Conservation (phyloP, 2,329 filamentous ascomycete species). For the Talaromyces pinophilus region DNA sequence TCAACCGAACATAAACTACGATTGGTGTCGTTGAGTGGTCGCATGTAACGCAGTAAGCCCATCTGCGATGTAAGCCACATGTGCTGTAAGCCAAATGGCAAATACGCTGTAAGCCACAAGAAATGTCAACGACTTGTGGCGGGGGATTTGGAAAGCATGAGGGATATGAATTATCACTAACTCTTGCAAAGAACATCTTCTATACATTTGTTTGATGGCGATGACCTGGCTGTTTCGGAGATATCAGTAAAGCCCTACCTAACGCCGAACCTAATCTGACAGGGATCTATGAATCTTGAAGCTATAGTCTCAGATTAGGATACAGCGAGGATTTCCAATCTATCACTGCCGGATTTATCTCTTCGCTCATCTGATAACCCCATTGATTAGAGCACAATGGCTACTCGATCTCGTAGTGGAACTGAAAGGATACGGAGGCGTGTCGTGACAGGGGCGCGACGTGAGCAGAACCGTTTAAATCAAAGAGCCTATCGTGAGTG, state of each 20-base stretch:
- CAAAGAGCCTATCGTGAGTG: conserved; percentile 41
- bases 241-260: conserved; percentile 9
- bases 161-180: background rate
- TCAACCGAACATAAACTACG: background rate
- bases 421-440: conserved; percentile 30
- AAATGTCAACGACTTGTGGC: background rate
- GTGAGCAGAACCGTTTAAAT: conserved; percentile 41
- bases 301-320: background rate
- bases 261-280: background rate
- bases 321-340: background rate
- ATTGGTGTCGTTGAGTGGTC: background rate
- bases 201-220: background rate
- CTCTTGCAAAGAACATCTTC: no score
- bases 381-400: background rate
- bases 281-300: background rate
- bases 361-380: background rate
- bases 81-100: conserved; percentile 23
- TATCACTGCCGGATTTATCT: background rate
- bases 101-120: conserved; percentile 23
- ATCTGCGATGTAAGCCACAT: conserved; percentile 12
- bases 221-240: conserved; percentile 5
- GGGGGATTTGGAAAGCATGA: background rate
- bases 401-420: background rate
- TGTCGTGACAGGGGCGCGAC: conserved; percentile 40
- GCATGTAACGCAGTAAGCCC: conserved; percentile 38